Conservation (phyloP, 345 rosid genomes). For the Dipteronia sinensis region DNA sequence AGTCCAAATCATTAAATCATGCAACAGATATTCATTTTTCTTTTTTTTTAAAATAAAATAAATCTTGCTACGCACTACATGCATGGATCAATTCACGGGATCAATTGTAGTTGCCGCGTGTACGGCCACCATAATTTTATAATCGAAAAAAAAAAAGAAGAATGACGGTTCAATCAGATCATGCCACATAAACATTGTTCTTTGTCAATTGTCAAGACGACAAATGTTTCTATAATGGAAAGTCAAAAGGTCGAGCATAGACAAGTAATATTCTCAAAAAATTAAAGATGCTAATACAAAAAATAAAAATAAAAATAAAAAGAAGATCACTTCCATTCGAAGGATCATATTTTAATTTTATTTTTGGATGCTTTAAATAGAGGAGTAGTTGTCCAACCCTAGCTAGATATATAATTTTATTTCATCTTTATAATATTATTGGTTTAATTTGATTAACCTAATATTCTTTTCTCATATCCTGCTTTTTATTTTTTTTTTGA, state of each 20-base stretch:
- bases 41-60: background rate
- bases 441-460: slow-evolving; percentile 15
- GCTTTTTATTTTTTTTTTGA: too few species aligned
- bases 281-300: too few species aligned
- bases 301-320: too few species aligned
- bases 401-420: background rate
- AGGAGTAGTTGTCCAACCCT: slow-evolving; percentile 29
- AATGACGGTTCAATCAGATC: too few species aligned
- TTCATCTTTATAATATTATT: background rate
- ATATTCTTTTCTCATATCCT: background rate
- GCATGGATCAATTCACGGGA: background rate
- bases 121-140: background rate
- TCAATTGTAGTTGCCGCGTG: slow-evolving; percentile 15
- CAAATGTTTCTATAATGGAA: background rate
- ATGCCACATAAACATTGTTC: background rate
- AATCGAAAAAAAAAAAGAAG: too few species aligned
- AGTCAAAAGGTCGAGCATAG: background rate
- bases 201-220: too few species aligned
- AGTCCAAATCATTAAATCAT: background rate
- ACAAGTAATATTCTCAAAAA: too few species aligned
- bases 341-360: background rate
- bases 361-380: background rate
- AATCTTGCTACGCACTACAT: background rate
- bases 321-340: background rate
- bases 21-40: background rate